These are phyloP conservation scores for Trifolium repens DNA, from an alignment of 306 rosid genomes.

Conservation along the genomic window DNA sequence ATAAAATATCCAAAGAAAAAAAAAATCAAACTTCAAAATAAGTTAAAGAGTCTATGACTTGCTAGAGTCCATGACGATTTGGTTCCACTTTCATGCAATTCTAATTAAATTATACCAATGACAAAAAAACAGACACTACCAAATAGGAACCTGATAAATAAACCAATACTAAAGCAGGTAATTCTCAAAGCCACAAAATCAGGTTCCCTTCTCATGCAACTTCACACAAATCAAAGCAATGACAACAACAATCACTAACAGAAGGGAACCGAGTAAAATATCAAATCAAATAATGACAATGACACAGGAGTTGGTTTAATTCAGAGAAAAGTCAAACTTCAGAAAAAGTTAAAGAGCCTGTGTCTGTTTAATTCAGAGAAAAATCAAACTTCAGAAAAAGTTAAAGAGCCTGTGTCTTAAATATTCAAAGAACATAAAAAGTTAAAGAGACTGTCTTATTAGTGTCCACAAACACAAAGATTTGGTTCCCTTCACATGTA, in stretches of 20 bases:
- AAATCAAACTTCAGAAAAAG: neutral
- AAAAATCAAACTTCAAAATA: neutral
- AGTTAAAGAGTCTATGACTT: neutral
- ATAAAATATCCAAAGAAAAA: neutral
- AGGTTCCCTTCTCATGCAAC: constrained; percentile 21
- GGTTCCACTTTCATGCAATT: constrained; percentile 1
- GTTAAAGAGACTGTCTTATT: neutral
- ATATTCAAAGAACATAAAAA: neutral
- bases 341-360: neutral
- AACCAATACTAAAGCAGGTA: neutral
- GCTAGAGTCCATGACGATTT: neutral
- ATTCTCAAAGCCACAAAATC: neutral
- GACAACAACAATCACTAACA: constrained; percentile 13
- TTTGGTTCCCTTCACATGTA: neutral
- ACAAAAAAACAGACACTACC: neutral
- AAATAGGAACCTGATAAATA: neutral
- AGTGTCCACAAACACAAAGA: neutral
- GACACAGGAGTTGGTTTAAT: neutral
- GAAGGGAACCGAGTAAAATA: neutral
- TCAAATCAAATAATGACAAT: constrained; percentile 4
- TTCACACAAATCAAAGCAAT: constrained; percentile 1
- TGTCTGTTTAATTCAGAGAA: neutral
- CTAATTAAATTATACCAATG: neutral
- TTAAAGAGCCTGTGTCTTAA: neutral
- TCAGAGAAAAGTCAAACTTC: constrained; percentile 5